Conservation (phyloP, 176 grass and related monocot species). For the Oryza punctata region DNA sequence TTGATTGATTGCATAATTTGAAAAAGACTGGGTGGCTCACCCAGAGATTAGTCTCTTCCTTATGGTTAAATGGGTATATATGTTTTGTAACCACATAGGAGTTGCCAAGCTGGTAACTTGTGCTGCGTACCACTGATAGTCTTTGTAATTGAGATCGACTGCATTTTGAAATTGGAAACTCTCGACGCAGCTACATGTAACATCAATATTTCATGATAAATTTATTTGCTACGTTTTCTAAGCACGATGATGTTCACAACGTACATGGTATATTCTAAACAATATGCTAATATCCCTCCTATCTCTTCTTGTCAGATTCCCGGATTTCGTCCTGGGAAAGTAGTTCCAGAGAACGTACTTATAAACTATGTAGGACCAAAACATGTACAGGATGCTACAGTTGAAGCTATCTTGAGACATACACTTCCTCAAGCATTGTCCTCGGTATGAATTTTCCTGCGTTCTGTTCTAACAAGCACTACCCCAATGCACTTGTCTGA, state of each 20-base stretch:
- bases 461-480: slow-evolving; percentile 13
- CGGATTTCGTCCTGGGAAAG: slow-evolving; percentile 85
- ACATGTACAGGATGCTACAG: slow-evolving; percentile 63
- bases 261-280: background rate
- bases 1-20: background rate
- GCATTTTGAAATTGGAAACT: background rate
- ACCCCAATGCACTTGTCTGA: slow-evolving; percentile 18
- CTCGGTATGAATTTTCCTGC: slow-evolving; percentile 48
- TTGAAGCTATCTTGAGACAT: slow-evolving; percentile 88
- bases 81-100: background rate
- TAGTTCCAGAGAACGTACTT: slow-evolving; percentile 77
- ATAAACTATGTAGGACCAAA: slow-evolving; percentile 73
- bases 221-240: background rate
- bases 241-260: background rate
- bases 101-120: background rate
- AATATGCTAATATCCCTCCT: slow-evolving; percentile 24
- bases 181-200: background rate
- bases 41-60: too few species aligned
- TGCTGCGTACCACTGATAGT: background rate
- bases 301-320: slow-evolving; percentile 62
- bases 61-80: background rate
- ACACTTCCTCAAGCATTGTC: slow-evolving; percentile 89
- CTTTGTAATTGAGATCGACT: background rate
- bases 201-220: background rate
- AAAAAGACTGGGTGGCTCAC: background rate